Conservation (phyloP, 2,329 filamentous ascomycete genomes). For the Ophiosphaerella korrae region DNA sequence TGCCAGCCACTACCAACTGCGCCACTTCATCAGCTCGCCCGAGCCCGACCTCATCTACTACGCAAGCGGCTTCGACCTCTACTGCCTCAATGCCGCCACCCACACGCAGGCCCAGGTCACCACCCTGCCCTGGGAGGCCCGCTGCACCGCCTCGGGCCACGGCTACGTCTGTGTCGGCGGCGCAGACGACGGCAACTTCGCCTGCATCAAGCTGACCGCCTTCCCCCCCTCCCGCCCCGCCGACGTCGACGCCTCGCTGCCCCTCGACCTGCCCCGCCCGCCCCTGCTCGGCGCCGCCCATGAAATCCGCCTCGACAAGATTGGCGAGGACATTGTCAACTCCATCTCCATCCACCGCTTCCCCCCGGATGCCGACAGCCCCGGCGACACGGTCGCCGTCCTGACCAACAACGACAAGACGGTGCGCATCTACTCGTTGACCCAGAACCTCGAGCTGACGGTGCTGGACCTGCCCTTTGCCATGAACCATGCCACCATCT, state of each 20-base stretch:
- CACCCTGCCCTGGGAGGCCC: conserved; percentile 70
- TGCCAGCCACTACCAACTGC: conserved; percentile 80
- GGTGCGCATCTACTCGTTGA: conserved; percentile 80
- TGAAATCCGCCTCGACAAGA: conserved; percentile 59
- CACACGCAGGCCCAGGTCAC: conserved; percentile 73
- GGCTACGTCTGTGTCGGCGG: conserved; percentile 93
- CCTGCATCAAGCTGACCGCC: conserved; percentile 69
- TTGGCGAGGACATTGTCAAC: conserved; percentile 69
- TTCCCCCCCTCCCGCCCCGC: conserved; percentile 48
- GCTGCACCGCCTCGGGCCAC: conserved; percentile 83
- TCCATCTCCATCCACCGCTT: conserved; percentile 67
- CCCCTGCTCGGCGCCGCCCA: conserved; percentile 47
- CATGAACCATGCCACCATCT: conserved; percentile 94
- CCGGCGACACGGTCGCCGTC: conserved; percentile 70
- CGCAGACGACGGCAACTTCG: conserved; percentile 81
- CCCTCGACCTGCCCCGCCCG: conserved; percentile 52
- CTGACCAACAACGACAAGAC: conserved; percentile 92
- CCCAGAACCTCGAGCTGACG: conserved; percentile 69
- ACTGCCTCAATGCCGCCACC: conserved; percentile 65
- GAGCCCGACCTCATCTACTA: conserved; percentile 82
- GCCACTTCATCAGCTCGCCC: conserved; percentile 84
- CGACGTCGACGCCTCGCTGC: conserved; percentile 63
- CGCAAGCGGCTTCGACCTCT: conserved; percentile 70
- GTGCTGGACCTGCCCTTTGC: conserved; percentile 77
- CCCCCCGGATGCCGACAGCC: conserved; percentile 45